Base-by-base conservation (phyloP, 2,329 filamentous ascomycete genomes). In the Colletotrichum horii region DNA sequence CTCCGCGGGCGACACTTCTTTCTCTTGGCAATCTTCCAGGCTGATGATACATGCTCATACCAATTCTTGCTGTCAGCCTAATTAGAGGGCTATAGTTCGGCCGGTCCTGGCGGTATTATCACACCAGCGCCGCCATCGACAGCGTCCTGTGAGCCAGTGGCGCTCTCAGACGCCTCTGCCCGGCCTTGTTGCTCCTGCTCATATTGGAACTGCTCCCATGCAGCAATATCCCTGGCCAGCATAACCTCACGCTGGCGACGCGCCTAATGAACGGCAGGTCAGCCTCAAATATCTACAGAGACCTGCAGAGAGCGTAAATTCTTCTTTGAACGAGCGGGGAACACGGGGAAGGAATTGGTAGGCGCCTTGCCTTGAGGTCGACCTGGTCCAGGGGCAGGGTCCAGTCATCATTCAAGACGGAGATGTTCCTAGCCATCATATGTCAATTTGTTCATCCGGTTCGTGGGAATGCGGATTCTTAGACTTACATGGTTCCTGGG, bases 391-490 rank as follows among this genome's bases (percentile, higher is more conserved):
- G 19, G 0, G 19, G 38, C 19, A 22, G 38, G 0, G 19, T 48
- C 38, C 38, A 48, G 19, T 48, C 38, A 48, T 48, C 19, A 4
- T 22, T 48, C 38, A 48, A 2, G 6, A 48, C 22, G n/a, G 38
- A 19, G 5, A 48, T 48, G 0, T 48, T 48, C 38, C 38, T 48
- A 1, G 19, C 19, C 38, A 9, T 43, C 19, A 8, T 43, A n/a
- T 12, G 38, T 43, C 38, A 43, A 9, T 43, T 11, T n/a, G 0
- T 4, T 43, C 3, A 6, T n/a, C 38, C 11, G 36, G 1, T 43
- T 43, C 0, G 36, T 1, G 4, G 8, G 4, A 0, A 19, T 1
- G 16, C 16, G 36, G 16, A 0, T 19, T 0, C 16, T 2, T 19
- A 19, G 38, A 12, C 9, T 48, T 1, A 48, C 38, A 48, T 48